Evolutionary conservation across 2,329 filamentous ascomycete species (phyloP).

Genomic region (Alternaria rosae): DNA sequence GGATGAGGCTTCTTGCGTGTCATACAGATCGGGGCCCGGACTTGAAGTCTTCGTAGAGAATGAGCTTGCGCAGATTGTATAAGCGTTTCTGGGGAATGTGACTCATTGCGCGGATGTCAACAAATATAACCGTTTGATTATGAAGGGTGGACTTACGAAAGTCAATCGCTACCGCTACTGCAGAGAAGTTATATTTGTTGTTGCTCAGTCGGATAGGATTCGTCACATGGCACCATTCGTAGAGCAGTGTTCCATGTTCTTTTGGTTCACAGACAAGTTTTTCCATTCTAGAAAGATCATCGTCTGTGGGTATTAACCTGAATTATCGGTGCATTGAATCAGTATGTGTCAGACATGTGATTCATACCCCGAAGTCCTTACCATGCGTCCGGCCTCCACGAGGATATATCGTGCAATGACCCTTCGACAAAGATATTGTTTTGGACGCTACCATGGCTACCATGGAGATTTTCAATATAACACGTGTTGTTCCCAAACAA

Average conservation of each 20-base stretch:
- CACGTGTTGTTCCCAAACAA: background rate
- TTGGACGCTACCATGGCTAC: no score
- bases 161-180: background rate
- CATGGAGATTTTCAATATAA: no score
- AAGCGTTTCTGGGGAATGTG: no score
- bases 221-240: background rate
- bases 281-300: background rate
- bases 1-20: background rate
- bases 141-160: no score
- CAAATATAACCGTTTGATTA: no score
- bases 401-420: background rate
- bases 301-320: no score
- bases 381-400: background rate
- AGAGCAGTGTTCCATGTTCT: background rate
- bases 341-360: no score
- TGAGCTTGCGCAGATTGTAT: background rate
- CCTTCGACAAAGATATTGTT: background rate
- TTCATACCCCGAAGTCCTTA: no score
- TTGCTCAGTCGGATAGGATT: background rate
- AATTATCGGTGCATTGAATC: no score
- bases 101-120: no score
- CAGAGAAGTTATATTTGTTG: background rate
- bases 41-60: background rate
- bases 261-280: background rate
- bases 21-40: background rate